Percentiles rank a stretch among this genome's conserved stretches.
Conservation (phyloP, 139 green algal genomes). For the Trebouxia sp. region DNA sequence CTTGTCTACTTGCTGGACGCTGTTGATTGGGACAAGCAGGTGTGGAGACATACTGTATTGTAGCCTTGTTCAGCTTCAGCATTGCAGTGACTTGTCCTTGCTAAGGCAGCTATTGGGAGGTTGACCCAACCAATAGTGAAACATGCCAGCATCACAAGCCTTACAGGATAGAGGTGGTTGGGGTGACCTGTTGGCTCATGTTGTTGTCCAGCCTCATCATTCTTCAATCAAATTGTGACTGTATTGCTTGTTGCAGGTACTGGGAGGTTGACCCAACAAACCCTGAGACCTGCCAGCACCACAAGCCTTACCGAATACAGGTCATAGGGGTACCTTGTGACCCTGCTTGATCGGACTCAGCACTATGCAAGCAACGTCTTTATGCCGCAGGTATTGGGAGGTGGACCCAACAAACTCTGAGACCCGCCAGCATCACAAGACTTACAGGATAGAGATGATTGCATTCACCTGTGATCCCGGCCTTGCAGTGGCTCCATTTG, state of each 20-base stretch:
- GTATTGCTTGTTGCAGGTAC: no score
- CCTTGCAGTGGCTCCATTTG: slow-evolving; percentile 52
- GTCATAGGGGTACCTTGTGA: background rate
- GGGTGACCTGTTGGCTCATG: no score
- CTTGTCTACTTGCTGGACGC: no score
- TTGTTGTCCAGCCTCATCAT: no score
- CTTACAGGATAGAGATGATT: slow-evolving; percentile 51
- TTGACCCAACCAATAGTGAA: slow-evolving; percentile 20
- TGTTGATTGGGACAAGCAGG: no score
- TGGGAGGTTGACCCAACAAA: background rate
- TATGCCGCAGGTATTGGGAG: slow-evolving; percentile 37
- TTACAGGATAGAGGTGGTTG: slow-evolving; percentile 56
- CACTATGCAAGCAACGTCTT: background rate
- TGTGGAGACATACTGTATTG: no score
- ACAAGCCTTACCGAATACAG: background rate
- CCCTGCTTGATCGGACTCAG: background rate
- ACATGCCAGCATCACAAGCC: slow-evolving; percentile 28
- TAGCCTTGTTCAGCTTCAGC: background rate
- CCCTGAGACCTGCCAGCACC: background rate
- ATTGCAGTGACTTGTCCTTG: background rate
- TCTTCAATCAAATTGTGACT: no score
- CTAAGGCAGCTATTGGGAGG: slow-evolving; percentile 41
- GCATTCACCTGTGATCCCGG: slow-evolving; percentile 56
- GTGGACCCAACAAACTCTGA: slow-evolving; percentile 22
- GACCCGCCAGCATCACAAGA: background rate